These are phyloP conservation scores for Cercospora zeae-maydis DNA, from an alignment of 2,329 filamentous ascomycete species.

Conservation along the genomic window DNA sequence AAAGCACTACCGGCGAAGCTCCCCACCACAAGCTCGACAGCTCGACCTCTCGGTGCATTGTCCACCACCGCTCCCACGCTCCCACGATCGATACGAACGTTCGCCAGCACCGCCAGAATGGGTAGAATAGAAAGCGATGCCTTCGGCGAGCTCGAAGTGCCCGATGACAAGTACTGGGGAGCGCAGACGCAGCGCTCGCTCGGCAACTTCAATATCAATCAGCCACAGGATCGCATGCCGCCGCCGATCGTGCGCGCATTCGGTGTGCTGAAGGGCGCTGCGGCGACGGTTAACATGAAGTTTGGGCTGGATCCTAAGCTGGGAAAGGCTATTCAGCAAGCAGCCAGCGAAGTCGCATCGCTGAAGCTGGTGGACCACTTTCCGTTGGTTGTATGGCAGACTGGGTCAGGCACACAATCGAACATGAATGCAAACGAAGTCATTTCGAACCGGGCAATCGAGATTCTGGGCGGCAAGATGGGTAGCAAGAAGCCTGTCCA, in stretches of 20 bases:
- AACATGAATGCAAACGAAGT: conserved; percentile 99
- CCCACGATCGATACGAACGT: conserved; percentile 25
- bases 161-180: conserved; percentile 94
- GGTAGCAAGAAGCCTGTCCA: conserved; percentile 98
- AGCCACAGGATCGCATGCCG: conserved; percentile 98
- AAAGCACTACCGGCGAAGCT: conserved; percentile 14
- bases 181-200: conserved; percentile 95
- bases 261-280: conserved; percentile 94
- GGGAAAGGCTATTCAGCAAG: conserved; percentile 89
- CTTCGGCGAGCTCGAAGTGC: conserved; percentile 93
- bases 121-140: conserved; percentile 84
- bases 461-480: conserved; percentile 91
- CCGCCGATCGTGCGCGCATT: conserved; percentile 88
- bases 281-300: conserved; percentile 91
- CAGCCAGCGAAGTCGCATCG: conserved; percentile 85
- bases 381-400: conserved; percentile 98
- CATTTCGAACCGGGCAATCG: conserved; percentile 98
- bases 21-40: conserved; percentile 20
- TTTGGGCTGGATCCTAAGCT: conserved; percentile 89
- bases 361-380: conserved; percentile 96
- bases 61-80: conserved; percentile 3
- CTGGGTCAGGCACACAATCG: conserved; percentile 95
- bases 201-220: conserved; percentile 98
- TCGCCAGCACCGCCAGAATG: conserved; percentile 37
- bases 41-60: conserved; percentile 1